Conservation (phyloP, 2,329 filamentous ascomycete species). For the Clonostachys solani region DNA sequence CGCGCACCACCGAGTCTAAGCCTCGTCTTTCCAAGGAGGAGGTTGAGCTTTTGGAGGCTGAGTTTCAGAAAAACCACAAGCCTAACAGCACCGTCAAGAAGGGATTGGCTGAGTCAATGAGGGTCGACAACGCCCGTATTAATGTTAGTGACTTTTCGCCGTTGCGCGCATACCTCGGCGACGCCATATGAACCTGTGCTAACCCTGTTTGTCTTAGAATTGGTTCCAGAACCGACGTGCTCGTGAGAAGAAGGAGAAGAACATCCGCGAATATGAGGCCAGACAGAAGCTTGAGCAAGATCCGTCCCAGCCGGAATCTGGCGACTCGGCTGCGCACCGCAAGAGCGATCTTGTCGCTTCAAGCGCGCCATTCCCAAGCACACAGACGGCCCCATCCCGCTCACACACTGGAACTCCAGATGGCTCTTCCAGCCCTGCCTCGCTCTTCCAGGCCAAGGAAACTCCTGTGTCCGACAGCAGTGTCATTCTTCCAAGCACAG, state of each 20-base stretch:
- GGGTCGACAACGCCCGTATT: conserved; percentile 59
- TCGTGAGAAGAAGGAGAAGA: conserved; percentile 61
- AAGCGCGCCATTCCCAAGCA: conserved; percentile 28
- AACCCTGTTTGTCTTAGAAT: conserved; percentile 38
- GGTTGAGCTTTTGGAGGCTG: conserved; percentile 53
- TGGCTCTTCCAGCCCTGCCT: not conserved
- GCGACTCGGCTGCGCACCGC: conserved; percentile 17
- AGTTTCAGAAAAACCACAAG: conserved; percentile 62
- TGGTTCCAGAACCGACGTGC: conserved; percentile 67
- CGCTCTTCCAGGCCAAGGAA: not conserved
- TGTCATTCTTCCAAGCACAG: not conserved
- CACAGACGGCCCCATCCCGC: not conserved
- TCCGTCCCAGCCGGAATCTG: conserved; percentile 13
- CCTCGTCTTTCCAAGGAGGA: conserved; percentile 54
- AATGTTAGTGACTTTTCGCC: conserved; percentile 40
- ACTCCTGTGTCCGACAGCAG: not conserved
- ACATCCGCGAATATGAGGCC: conserved; percentile 36
- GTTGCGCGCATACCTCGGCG: not conserved
- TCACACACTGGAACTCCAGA: not conserved
- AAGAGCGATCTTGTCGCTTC: conserved; percentile 31
- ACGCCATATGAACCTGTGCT: not conserved
- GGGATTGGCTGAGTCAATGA: conserved; percentile 55
- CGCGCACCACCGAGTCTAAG: conserved; percentile 41
- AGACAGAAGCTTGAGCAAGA: conserved; percentile 29
- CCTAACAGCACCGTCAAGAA: conserved; percentile 59